These are phyloP conservation scores for Rhizophagus prolifer DNA, from an alignment of 192 early-diverging fungal species.

Conservation along the genomic window DNA sequence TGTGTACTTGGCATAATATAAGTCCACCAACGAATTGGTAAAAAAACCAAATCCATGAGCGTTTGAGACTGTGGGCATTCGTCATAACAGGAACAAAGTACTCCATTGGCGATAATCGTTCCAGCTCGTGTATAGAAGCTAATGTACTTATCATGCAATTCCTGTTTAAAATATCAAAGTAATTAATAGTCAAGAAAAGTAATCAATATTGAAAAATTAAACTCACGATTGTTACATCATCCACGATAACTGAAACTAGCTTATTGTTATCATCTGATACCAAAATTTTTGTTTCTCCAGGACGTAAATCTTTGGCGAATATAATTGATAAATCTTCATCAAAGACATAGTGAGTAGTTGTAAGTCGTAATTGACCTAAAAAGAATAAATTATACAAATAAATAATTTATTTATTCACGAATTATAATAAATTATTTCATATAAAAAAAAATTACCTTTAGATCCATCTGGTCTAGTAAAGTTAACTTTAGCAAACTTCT, in stretches of 20 bases:
- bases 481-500: not conserved
- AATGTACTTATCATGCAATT: not conserved
- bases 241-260: not conserved
- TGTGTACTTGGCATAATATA: not conserved
- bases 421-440: too few relatives aligned
- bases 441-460: not conserved
- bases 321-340: not conserved
- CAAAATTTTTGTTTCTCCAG: not conserved
- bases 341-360: not conserved
- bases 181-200: not conserved
- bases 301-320: not conserved
- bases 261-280: not conserved
- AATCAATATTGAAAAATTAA: not conserved
- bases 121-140: not conserved
- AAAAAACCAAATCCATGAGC: conserved; percentile 6
- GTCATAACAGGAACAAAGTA: not conserved
- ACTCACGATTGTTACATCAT: not conserved
- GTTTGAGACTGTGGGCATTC: not conserved
- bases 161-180: not conserved
- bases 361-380: not conserved
- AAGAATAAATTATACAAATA: too few relatives aligned
- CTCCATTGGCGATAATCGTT: not conserved
- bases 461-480: not conserved
- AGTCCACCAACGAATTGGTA: conserved; percentile 25
- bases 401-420: too few relatives aligned